Evolutionary conservation across 495 filamentous ascomycete species (phyloP).

Genomic region (Neurospora sp.): DNA sequence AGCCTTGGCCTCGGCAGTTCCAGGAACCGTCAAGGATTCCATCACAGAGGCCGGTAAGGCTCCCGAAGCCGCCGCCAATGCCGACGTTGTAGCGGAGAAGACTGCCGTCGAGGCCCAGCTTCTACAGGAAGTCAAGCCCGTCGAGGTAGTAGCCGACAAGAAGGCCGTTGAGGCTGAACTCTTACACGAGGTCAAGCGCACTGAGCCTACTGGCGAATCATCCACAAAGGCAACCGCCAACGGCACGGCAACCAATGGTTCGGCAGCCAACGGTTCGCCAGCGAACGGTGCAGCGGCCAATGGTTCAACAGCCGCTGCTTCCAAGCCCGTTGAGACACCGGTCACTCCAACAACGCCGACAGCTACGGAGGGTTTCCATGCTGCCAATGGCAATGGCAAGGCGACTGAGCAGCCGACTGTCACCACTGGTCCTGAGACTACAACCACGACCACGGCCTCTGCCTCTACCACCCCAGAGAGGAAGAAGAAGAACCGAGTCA

Average conservation of each 20-base stretch:
- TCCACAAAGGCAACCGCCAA: constrained; percentile 5
- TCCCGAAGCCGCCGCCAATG: constrained; percentile 63
- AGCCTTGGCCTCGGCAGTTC: constrained; percentile 45
- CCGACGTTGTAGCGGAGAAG: constrained; percentile 66
- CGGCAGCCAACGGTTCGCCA: not conserved
- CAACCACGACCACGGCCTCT: constrained; percentile 23
- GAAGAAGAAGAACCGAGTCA: constrained; percentile 52
- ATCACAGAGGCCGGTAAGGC: constrained; percentile 50
- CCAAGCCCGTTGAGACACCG: constrained; percentile 4
- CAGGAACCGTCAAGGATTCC: constrained; percentile 64
- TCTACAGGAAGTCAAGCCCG: constrained; percentile 34
- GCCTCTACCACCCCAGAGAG: constrained; percentile 25
- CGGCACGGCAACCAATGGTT: not conserved
- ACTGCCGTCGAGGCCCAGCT: constrained; percentile 64
- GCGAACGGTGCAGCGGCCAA: not conserved
- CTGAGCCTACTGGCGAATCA: constrained; percentile 11
- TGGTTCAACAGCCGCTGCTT: not conserved
- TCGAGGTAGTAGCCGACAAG: constrained; percentile 60
- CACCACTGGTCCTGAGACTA: constrained; percentile 12
- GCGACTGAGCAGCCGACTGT: constrained; percentile 15
- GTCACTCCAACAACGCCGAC: not conserved
- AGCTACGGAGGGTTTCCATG: not conserved
- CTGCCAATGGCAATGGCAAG: not conserved
- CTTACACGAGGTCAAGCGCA: constrained; percentile 17
- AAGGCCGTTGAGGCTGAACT: constrained; percentile 59